Conservation (phyloP, 1,139 yeast species). For the Yamadazyma epiphylla region DNA sequence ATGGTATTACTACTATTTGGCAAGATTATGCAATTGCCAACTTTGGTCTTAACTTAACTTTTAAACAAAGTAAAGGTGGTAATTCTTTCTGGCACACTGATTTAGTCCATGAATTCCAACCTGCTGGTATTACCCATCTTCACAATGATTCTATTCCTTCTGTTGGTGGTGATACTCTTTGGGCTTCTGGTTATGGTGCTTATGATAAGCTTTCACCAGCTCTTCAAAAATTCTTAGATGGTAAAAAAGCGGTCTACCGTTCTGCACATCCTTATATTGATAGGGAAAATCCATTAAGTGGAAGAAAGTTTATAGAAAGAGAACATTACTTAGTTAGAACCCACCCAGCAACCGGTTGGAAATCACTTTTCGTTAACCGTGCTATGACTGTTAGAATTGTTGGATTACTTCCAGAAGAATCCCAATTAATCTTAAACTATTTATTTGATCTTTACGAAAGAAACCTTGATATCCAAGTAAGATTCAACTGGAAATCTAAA, state of each 20-base stretch:
- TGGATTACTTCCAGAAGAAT: constrained; percentile 33
- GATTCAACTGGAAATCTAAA: constrained; percentile 52
- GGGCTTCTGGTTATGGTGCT: constrained; percentile 37
- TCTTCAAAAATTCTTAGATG: constrained; percentile 33
- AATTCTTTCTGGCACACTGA: constrained; percentile 37
- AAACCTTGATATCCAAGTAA: constrained; percentile 43
- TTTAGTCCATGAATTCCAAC: constrained; percentile 33
- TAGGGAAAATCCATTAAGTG: constrained; percentile 28
- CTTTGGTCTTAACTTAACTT: constrained; percentile 19
- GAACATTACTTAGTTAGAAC: constrained; percentile 40
- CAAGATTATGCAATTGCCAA: constrained; percentile 34
- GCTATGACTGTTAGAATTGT: constrained; percentile 35
- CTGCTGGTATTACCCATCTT: constrained; percentile 37
- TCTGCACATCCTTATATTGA: constrained; percentile 34
- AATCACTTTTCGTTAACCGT: constrained; percentile 34
- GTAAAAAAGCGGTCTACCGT: constrained; percentile 33
- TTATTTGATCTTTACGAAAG: constrained; percentile 30
- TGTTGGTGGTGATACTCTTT: constrained; percentile 35
- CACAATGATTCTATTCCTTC: constrained; percentile 32
- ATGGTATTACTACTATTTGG: constrained; percentile 54
- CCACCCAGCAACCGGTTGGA: constrained; percentile 44
- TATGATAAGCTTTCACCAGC: constrained; percentile 36
- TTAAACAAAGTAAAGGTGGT: constrained; percentile 29
- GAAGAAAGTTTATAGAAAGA: constrained; percentile 32
- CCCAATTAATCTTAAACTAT: constrained; percentile 28